phyloP scores from a whole-genome alignment of 352 stramenopile species.

The Pythium dissimile region DNA sequence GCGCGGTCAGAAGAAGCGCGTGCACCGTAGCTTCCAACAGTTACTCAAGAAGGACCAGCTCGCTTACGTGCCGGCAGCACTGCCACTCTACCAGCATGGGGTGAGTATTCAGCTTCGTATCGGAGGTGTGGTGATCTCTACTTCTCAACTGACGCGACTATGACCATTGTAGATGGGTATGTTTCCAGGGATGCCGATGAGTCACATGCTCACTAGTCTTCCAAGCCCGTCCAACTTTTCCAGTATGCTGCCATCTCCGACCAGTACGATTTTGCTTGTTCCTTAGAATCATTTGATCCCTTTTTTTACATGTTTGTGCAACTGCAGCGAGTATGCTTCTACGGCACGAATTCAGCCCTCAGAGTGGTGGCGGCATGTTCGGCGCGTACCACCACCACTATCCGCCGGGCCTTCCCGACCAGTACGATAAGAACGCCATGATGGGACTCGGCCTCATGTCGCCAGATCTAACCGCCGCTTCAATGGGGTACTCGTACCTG shows the following conservation, averaged over 20 bases:
- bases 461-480: slow-evolving; percentile 46
- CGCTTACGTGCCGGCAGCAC: slow-evolving; percentile 55
- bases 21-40: slow-evolving; percentile 74
- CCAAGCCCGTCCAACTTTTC: slow-evolving; percentile 72
- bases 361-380: slow-evolving; percentile 36
- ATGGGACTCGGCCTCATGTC: slow-evolving; percentile 59
- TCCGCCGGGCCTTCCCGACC: slow-evolving; percentile 20
- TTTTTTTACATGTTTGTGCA: slow-evolving; percentile 10
- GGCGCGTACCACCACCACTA: slow-evolving; percentile 51
- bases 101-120: slow-evolving; percentile 36
- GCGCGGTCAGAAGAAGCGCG: slow-evolving; percentile 55
- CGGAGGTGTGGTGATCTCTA: too few species aligned
- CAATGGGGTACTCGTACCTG: slow-evolving; percentile 3
- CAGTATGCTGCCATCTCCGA: slow-evolving; percentile 72
- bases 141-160: not conserved
- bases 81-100: slow-evolving; percentile 65
- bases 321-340: slow-evolving; percentile 63
- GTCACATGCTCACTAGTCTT: slow-evolving; percentile 59
- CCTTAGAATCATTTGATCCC: too few species aligned
- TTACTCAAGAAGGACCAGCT: slow-evolving; percentile 75
- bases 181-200: slow-evolving; percentile 47
- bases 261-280: slow-evolving; percentile 46
- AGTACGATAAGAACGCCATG: slow-evolving; percentile 53
- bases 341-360: slow-evolving; percentile 69
- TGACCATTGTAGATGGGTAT: slow-evolving; percentile 49